Conservation (phyloP, 495 filamentous ascomycete genomes). For the Aspergillus conjunctus region DNA sequence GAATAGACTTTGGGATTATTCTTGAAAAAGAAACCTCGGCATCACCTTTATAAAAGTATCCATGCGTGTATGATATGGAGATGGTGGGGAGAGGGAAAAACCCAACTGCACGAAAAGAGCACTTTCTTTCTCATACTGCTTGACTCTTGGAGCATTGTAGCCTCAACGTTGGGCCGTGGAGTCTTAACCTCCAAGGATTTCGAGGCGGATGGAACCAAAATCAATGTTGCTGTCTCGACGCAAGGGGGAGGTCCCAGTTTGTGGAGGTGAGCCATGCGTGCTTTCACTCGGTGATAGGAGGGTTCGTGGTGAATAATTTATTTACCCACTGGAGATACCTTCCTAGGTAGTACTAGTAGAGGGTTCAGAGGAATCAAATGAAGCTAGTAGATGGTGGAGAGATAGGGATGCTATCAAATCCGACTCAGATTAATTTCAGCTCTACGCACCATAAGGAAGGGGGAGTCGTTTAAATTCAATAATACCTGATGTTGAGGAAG, state of each 20-base stretch:
- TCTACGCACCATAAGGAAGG: neutral
- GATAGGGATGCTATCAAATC: constrained; percentile 13
- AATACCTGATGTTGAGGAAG: neutral
- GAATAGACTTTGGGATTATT: too few species aligned
- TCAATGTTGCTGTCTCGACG: constrained; percentile 10
- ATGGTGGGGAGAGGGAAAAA: neutral
- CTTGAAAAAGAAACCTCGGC: neutral
- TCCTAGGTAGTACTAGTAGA: too few species aligned
- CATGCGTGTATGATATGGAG: neutral
- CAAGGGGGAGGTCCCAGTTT: neutral
- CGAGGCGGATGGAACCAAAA: constrained; percentile 23
- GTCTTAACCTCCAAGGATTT: neutral
- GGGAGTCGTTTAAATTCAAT: neutral
- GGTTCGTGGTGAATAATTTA: neutral
- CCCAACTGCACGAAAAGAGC: neutral
- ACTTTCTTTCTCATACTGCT: too few species aligned
- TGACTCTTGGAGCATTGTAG: neutral
- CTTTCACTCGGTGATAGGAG: too few species aligned
- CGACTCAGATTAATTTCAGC: neutral
- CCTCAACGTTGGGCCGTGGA: neutral
- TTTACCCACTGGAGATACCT: neutral
- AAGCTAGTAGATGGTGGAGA: neutral
- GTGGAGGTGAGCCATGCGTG: neutral
- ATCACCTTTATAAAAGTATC: neutral
- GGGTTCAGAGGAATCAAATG: neutral